Conservation (phyloP, 805 yeast species). For the Candida hungchunana region DNA sequence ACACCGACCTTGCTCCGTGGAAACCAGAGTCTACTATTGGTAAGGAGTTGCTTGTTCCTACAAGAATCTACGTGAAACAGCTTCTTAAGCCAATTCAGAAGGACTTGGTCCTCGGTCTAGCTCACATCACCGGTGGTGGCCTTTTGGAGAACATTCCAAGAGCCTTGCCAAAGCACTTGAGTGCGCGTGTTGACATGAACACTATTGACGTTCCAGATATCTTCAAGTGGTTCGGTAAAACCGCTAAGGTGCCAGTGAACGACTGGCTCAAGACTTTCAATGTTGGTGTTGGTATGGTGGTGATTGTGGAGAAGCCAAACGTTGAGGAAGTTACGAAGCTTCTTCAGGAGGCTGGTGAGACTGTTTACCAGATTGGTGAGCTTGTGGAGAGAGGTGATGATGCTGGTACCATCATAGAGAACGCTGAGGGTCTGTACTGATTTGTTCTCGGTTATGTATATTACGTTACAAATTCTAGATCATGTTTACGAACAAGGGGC, state of each 20-base stretch:
- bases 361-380: conserved; percentile 65
- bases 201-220: conserved; percentile 85
- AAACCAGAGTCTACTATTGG: conserved; percentile 67
- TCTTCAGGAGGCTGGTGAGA: conserved; percentile 66
- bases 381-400: conserved; percentile 44
- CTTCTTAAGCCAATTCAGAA: conserved; percentile 68
- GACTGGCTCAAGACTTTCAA: conserved; percentile 91
- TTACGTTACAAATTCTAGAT: no score
- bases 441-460: background rate
- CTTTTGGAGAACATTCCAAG: conserved; percentile 94
- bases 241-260: conserved; percentile 82
- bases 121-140: conserved; percentile 99
- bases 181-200: conserved; percentile 75
- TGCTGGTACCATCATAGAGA: conserved; percentile 49
- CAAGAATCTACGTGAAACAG: conserved; percentile 92
- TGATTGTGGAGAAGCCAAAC: conserved; percentile 68
- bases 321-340: conserved; percentile 52
- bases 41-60: conserved; percentile 81
- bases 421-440: conserved; percentile 22
- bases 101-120: conserved; percentile 75
- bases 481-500: no score
- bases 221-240: conserved; percentile 89
- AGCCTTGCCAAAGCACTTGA: conserved; percentile 75
- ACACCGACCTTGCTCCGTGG: conserved; percentile 85
- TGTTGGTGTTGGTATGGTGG: conserved; percentile 96